Base-by-base conservation (phyloP, 768 basidiomycete species). In the Cubamyces sp. region DNA sequence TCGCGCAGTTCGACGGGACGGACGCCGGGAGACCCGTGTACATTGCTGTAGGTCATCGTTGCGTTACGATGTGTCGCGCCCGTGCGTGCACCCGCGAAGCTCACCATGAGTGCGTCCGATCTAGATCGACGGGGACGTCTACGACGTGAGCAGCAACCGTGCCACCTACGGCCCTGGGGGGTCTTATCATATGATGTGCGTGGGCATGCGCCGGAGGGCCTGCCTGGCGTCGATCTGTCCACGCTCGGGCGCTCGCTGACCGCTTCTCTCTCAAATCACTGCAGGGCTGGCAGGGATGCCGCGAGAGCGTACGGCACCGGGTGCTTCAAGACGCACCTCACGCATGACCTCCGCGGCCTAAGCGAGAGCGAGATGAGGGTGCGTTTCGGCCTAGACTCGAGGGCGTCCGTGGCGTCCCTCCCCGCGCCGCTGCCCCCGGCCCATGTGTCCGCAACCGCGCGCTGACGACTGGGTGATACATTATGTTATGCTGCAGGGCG, bases 281-380 rank as follows among this genome's bases (percentile, higher is more conserved):
- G 19, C 66, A 83, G 91, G 75, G 87, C 92, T 65, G 95, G 96
- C 14, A 75, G 82, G 54, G 95, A 98, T 74, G 94, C 92, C n/a
- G 91, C 92, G 26, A 81, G 96, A 67, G 90, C 95, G 0, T 98
- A 94, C 74, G 92, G 84, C 47, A 98, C 96, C 2, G 95, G 95
- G 11, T 98, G 96, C 73, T 97, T 98, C 79, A 82, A 86, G 68
- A 85, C 85, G 4, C 96, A 98, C 76, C 84, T 86, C 47, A 98
- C 95, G 41, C 90, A 97, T 76, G 96, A 98, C 77, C 78, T 90
- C 63, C 87, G 96, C 64, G 96, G 90, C 16, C 75, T 98, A 67
- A 81, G 79, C 39, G 85, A 88, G 54, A 74, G 77, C 61, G 92
- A 98, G 75, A 73, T 90, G 64, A 74, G 79, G 71, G 96, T 91